These are phyloP conservation scores for Myotisia sp. DNA, from an alignment of 2,329 filamentous ascomycete genomes.

Conservation along the genomic window DNA sequence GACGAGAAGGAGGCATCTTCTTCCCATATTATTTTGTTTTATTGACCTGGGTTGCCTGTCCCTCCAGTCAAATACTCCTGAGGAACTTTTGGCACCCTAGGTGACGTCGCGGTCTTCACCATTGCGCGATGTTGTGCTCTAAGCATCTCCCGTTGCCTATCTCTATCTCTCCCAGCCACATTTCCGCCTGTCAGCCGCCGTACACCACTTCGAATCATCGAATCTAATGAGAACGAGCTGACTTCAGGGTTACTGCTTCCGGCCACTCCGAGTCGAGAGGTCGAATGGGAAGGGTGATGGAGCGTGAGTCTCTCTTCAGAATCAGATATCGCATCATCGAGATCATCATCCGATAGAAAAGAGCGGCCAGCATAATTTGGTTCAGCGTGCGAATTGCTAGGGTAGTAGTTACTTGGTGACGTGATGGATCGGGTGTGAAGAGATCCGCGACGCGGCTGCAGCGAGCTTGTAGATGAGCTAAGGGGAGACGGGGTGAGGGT, in stretches of 20 bases:
- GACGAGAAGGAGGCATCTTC: too few relatives aligned
- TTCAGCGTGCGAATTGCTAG: slow-evolving; percentile 18
- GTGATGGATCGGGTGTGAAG: slow-evolving; percentile 75
- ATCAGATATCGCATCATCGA: slow-evolving; percentile 66
- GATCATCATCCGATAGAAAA: slow-evolving; percentile 63
- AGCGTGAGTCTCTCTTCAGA: slow-evolving; percentile 50
- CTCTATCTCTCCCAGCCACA: slow-evolving; percentile 28
- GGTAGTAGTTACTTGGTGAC: slow-evolving; percentile 49
- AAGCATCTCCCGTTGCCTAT: slow-evolving; percentile 31
- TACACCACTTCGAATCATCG: slow-evolving; percentile 34
- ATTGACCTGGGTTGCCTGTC: slow-evolving; percentile 4
- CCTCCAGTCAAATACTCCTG: slow-evolving; percentile 30
- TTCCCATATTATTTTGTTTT: too few relatives aligned
- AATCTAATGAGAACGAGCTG: slow-evolving; percentile 31
- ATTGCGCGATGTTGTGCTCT: slow-evolving; percentile 30
- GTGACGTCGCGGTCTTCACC: slow-evolving; percentile 22
- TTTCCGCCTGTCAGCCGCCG: slow-evolving; percentile 33
- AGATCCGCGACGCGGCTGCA: slow-evolving; percentile 42
- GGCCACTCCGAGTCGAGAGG: slow-evolving; percentile 8
- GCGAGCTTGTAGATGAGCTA: slow-evolving; percentile 27
- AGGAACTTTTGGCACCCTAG: slow-evolving; percentile 35
- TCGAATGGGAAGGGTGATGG: slow-evolving; percentile 15
- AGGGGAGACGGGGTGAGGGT: slow-evolving; percentile 29
- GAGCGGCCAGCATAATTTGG: slow-evolving; percentile 45
- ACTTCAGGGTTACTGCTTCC: slow-evolving; percentile 20